Evolutionary conservation across 2,329 filamentous ascomycete genomes (phyloP).

Genomic region (Onygenales sp.): DNA sequence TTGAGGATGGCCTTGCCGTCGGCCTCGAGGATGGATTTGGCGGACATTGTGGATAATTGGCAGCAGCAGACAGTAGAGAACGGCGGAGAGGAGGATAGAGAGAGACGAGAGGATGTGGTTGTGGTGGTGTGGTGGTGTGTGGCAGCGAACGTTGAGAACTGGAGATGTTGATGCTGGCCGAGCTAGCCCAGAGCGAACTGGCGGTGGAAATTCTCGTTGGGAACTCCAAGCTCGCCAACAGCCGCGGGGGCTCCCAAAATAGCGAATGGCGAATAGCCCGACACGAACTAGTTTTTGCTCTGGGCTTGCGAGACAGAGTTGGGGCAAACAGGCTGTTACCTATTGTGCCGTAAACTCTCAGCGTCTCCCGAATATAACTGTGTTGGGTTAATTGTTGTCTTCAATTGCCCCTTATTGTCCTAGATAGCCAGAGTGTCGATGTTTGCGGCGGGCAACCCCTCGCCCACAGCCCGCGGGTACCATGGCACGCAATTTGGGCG

Average conservation of each 20-base stretch:
- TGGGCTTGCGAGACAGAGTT: no score
- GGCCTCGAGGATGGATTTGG: constrained; percentile 96
- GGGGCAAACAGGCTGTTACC: no score
- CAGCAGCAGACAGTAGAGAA: constrained; percentile 8
- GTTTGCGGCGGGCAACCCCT: no score
- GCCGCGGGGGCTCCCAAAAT: neutral
- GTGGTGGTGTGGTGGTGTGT: neutral
- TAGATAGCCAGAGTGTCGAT: no score
- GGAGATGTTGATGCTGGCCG: neutral
- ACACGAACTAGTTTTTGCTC: no score
- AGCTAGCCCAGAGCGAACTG: neutral
- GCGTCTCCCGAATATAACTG: neutral
- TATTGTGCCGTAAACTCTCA: neutral
- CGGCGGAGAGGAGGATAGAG: constrained; percentile 3
- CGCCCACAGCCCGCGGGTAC: neutral
- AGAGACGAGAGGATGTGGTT: neutral
- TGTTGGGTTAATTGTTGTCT: no score
- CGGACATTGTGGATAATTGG: constrained; percentile 56
- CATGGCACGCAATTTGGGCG: neutral
- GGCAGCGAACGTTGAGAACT: neutral
- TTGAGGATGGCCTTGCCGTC: constrained; percentile 99
- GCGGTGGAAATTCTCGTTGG: neutral
- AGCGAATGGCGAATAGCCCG: neutral
- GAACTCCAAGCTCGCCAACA: neutral
- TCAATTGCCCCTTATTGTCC: no score